These are phyloP conservation scores for Maudiozyma pseudohumilis DNA, from an alignment of 805 yeast species.

Conservation along the genomic window DNA sequence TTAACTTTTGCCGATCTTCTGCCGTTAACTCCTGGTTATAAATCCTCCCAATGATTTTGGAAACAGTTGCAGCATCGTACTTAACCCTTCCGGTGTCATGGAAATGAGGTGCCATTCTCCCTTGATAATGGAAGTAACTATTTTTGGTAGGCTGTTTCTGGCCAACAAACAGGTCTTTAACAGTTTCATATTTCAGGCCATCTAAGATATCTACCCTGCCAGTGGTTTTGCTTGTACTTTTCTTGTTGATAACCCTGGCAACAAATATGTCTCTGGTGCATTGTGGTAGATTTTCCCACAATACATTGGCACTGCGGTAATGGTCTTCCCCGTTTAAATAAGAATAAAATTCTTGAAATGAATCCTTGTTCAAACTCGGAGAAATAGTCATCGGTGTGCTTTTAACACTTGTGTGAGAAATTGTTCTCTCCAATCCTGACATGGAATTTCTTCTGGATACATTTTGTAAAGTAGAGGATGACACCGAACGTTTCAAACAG, in stretches of 20 bases:
- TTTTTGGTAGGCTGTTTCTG: slow-evolving; percentile 3
- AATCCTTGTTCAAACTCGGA: slow-evolving; percentile 2
- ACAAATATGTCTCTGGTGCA: slow-evolving; percentile 8
- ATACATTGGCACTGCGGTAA: slow-evolving; percentile 1
- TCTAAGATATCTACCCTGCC: background rate
- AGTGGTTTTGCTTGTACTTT: background rate
- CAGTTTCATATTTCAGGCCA: slow-evolving; percentile 2
- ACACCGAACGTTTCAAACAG: background rate
- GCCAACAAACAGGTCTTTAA: slow-evolving; percentile 4
- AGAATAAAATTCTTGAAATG: slow-evolving; percentile 7
- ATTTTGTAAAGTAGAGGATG: background rate
- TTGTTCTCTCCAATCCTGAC: slow-evolving; percentile 1
- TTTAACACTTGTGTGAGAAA: slow-evolving; percentile 4
- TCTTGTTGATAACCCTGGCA: slow-evolving; percentile 5
- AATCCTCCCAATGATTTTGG: slow-evolving; percentile 6
- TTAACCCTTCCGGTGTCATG: background rate
- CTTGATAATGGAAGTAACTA: slow-evolving; percentile 5
- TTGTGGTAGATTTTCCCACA: slow-evolving; percentile 10
- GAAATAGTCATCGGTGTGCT: slow-evolving; percentile 1
- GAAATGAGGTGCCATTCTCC: slow-evolving; percentile 5
- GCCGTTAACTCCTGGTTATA: slow-evolving; percentile 6
- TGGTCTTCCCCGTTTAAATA: slow-evolving; percentile 7
- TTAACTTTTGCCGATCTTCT: slow-evolving; percentile 1
- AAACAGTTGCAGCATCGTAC: slow-evolving; percentile 4
- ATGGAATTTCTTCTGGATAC: slow-evolving; percentile 1